Evolutionary conservation across 1,284 basidiomycete species (phyloP).

Genomic region (Irpex lacteus): DNA sequence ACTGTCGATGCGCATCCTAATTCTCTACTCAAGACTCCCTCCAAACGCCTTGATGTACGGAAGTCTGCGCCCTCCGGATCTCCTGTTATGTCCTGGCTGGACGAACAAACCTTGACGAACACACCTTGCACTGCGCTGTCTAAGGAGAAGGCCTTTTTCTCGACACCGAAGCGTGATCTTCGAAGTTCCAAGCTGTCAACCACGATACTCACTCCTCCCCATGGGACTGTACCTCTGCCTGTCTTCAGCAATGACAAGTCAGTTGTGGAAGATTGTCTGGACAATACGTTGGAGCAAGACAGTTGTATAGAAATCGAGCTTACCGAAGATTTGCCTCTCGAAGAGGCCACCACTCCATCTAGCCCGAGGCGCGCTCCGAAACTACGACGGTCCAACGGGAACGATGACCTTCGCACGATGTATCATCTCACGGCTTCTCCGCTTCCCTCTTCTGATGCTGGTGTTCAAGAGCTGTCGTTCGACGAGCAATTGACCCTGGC

Average conservation of each 20-base stretch:
- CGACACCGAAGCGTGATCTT: background rate
- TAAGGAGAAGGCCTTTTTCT: background rate
- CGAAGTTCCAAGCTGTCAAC: background rate
- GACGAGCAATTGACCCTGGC: slow-evolving; percentile 11
- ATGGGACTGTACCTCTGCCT: background rate
- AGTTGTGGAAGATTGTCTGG: background rate
- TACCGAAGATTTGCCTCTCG: background rate
- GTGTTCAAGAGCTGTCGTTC: background rate
- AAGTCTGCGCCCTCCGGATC: background rate
- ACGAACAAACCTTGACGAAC: slow-evolving; percentile 1
- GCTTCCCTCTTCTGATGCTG: background rate
- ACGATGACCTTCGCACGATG: background rate
- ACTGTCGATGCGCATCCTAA: background rate
- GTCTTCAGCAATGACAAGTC: background rate
- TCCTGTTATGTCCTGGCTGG: background rate
- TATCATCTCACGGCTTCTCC: background rate
- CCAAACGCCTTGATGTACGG: background rate
- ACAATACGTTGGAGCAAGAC: too few relatives aligned
- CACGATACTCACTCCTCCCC: background rate
- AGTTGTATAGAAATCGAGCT: background rate
- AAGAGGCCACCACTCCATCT: background rate
- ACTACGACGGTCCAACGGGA: background rate
- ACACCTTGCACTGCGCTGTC: background rate
- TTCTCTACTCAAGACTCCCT: background rate
- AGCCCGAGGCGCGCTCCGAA: background rate